Percentiles rank a stretch among this genome's conserved stretches.
These are phyloP conservation scores for Blastobotrys mokoenaii DNA, from an alignment of 805 yeast species.

Conservation along the genomic window DNA sequence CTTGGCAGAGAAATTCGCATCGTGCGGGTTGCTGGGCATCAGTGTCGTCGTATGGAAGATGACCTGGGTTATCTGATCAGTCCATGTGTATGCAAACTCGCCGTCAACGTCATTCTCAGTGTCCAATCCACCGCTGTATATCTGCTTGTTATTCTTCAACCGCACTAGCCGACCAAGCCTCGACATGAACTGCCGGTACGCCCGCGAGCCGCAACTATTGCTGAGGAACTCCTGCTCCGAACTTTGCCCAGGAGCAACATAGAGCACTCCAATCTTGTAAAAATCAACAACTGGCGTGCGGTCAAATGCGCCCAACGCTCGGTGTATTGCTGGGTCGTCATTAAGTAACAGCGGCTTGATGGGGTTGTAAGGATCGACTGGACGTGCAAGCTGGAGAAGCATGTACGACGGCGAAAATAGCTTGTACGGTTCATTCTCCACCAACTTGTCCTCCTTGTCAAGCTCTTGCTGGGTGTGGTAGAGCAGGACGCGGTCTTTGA, in stretches of 20 bases:
- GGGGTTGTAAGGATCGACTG: slow-evolving; percentile 29
- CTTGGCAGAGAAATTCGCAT: slow-evolving; percentile 43
- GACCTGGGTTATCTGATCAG: slow-evolving; percentile 59
- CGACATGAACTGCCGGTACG: slow-evolving; percentile 51
- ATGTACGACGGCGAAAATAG: slow-evolving; percentile 38
- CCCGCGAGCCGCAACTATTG: slow-evolving; percentile 55
- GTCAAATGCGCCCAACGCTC: slow-evolving; percentile 59
- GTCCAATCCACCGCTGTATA: slow-evolving; percentile 76
- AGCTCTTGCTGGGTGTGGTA: background rate
- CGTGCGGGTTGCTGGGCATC: slow-evolving; percentile 53
- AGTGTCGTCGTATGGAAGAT: slow-evolving; percentile 74
- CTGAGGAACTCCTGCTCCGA: slow-evolving; percentile 56
- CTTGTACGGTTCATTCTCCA: background rate
- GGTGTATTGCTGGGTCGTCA: slow-evolving; percentile 37
- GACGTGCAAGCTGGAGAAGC: slow-evolving; percentile 43
- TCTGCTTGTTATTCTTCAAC: slow-evolving; percentile 44
- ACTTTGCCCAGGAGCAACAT: slow-evolving; percentile 60
- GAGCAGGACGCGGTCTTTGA: slow-evolving; percentile 2
- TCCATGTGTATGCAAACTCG: slow-evolving; percentile 63
- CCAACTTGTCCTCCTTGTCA: background rate
- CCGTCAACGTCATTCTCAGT: slow-evolving; percentile 66
- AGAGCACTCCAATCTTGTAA: slow-evolving; percentile 71
- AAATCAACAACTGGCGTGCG: slow-evolving; percentile 70
- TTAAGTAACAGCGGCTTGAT: slow-evolving; percentile 43
- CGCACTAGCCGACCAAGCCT: slow-evolving; percentile 53